Base-by-base conservation (phyloP, 139 green algal genomes). In the Monoraphidium neglectum region DNA sequence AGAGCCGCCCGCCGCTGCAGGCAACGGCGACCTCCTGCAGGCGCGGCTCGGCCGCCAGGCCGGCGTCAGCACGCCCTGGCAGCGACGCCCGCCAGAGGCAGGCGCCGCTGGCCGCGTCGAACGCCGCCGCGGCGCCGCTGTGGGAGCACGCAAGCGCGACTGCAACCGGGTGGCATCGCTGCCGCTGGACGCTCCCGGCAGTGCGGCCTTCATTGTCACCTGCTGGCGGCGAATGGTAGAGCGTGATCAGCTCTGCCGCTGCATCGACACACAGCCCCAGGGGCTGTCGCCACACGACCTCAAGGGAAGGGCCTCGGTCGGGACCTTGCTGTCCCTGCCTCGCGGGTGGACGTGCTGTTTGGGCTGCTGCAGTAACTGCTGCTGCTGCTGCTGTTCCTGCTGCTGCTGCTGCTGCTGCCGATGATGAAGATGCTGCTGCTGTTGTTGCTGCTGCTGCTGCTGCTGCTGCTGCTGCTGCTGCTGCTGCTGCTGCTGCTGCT, bases 91-190 rank as follows among this genome's bases (percentile, higher is more conserved):
- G 57, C 84, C 86, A 90, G 15, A 74, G 28, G 3, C 18, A 18
- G 13, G 26, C n/a, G 8, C 86, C 86, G 26, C 64, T 63, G 33
- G 4, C 24, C 4, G 64, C 72, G 1, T 85, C 75, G 0, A 85
- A 51, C 57, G 78, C 84, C 13, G 79, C 61, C 28, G 90, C 80
- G 12, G 83, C 76, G 12, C 84, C 86, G 26, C 77, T 75, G 38
- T 91, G 86, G 0, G 84, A 90, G 79, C 84, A 88, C 1, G 74
- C 86, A 79, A 88, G 83, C 3, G 67, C 79, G 18, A 76, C 47
- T 43, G 65, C 5, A 16, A 18, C 43, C 28, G 49, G n/a, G n/a
- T 57, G 62, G 61, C 62, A 30, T 23, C 33, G 2, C 26, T 53
- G 16, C 15, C 21, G 38, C 24, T 15, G n/a, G 56, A 15, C 10